phyloP scores from a whole-genome alignment of 1,139 yeast species.

The Zygosaccharomyces pseudobailii region DNA sequence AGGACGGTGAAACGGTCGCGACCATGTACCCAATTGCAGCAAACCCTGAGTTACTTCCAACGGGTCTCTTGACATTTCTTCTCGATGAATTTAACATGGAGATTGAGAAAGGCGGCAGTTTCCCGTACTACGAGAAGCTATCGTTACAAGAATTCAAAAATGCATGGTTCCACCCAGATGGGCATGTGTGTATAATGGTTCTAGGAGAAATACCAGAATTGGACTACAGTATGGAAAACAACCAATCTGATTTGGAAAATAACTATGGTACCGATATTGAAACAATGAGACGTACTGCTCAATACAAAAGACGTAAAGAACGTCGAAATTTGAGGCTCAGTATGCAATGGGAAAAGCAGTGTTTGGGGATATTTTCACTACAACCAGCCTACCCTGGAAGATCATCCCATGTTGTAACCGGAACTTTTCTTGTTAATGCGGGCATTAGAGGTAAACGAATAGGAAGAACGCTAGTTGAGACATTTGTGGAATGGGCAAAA shows the following conservation, averaged over 20 bases:
- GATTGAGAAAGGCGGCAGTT: slow-evolving; percentile 81
- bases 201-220: slow-evolving; percentile 64
- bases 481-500: slow-evolving; percentile 89
- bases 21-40: slow-evolving; percentile 81
- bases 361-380: slow-evolving; percentile 77
- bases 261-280: slow-evolving; percentile 21
- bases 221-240: slow-evolving; percentile 38
- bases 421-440: slow-evolving; percentile 82
- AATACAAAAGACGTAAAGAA: slow-evolving; percentile 27
- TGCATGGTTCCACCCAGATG: slow-evolving; percentile 70
- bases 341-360: slow-evolving; percentile 84
- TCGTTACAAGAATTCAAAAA: slow-evolving; percentile 67
- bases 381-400: slow-evolving; percentile 92
- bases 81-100: slow-evolving; percentile 94
- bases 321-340: slow-evolving; percentile 27
- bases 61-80: slow-evolving; percentile 69
- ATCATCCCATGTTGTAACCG: slow-evolving; percentile 89
- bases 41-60: slow-evolving; percentile 57
- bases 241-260: slow-evolving; percentile 14
- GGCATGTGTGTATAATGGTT: slow-evolving; percentile 83
- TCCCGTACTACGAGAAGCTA: slow-evolving; percentile 75
- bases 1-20: slow-evolving; percentile 88
- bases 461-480: slow-evolving; percentile 77
- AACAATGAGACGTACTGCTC: slow-evolving; percentile 29
- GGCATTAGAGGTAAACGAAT: slow-evolving; percentile 92